A percentile compares a stretch with the other conserved stretches of the same genome.
These are phyloP conservation scores for Candida wancherniae DNA, from an alignment of 805 yeast species.

Conservation along the genomic window DNA sequence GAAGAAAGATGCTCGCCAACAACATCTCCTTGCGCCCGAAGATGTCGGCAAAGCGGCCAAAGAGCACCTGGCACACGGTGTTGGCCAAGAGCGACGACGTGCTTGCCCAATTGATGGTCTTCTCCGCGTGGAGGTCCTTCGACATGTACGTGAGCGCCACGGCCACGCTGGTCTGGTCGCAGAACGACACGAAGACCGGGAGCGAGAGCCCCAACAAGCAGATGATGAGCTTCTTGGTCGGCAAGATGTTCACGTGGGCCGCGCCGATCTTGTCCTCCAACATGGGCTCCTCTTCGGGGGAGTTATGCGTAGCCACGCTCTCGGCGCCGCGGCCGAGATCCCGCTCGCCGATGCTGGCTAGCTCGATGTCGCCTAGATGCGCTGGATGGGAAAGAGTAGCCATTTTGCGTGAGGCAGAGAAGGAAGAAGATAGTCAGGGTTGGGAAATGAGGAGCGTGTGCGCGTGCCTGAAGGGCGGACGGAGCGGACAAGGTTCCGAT, in stretches of 20 bases:
- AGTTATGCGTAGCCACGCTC: neutral
- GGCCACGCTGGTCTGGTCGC: slow-evolving; percentile 47
- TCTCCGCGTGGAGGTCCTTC: slow-evolving; percentile 40
- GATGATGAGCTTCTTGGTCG: slow-evolving; percentile 31
- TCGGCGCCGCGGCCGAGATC: no score
- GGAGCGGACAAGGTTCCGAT: no score
- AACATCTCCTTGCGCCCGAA: slow-evolving; percentile 49
- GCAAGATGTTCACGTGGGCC: slow-evolving; percentile 39
- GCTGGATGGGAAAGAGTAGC: no score
- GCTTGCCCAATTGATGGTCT: slow-evolving; percentile 65
- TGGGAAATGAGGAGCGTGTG: no score
- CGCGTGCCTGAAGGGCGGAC: no score
- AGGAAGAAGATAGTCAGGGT: no score
- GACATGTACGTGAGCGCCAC: slow-evolving; percentile 49
- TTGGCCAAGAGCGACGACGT: slow-evolving; percentile 64
- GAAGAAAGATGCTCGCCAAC: slow-evolving; percentile 39
- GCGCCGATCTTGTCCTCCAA: slow-evolving; percentile 32
- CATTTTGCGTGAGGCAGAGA: no score
- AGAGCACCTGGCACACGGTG: slow-evolving; percentile 70
- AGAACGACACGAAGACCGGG: slow-evolving; percentile 39
- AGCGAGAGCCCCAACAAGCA: slow-evolving; percentile 35
- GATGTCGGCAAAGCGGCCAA: slow-evolving; percentile 67
- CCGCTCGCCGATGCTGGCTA: no score
- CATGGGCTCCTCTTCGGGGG: neutral
- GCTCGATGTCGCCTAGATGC: no score